Conservation (phyloP, 2,329 filamentous ascomycete genomes). For the Colletotrichum neosansevieriae region DNA sequence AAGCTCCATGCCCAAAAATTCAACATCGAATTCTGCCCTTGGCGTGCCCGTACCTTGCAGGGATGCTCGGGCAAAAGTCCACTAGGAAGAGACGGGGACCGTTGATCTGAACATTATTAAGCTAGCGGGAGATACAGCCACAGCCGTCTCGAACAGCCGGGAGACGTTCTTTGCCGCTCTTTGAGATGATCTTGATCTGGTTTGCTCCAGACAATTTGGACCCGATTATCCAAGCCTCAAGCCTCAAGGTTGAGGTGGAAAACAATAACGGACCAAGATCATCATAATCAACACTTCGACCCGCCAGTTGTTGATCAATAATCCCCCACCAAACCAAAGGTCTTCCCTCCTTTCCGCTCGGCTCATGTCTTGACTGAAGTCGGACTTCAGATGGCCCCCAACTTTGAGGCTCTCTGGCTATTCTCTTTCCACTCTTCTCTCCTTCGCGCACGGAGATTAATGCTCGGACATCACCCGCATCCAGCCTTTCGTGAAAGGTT, state of each 20-base stretch:
- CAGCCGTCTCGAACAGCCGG: conserved; percentile 22
- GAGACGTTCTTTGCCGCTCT: too few species aligned
- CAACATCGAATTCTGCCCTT: neutral
- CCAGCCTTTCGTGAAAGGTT: too few species aligned
- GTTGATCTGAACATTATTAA: conserved; percentile 11
- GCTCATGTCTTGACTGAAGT: too few species aligned
- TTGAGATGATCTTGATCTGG: conserved; percentile 1
- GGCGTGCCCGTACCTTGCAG: conserved; percentile 10
- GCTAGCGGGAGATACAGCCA: conserved; percentile 26
- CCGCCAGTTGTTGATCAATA: too few species aligned
- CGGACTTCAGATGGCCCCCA: too few species aligned
- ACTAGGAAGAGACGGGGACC: conserved; percentile 9
- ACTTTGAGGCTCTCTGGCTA: too few species aligned
- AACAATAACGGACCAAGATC: conserved; percentile 4
- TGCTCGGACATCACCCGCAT: too few species aligned
- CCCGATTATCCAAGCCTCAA: conserved; percentile 10
- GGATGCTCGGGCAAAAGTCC: conserved; percentile 10
- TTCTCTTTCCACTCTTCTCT: too few species aligned
- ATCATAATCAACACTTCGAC: conserved; percentile 8
- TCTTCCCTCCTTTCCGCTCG: too few species aligned
- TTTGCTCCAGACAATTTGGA: conserved; percentile 3
- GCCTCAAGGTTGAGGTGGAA: neutral
- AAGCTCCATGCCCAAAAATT: neutral
- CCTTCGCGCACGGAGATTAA: too few species aligned
- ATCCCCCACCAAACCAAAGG: too few species aligned